These are phyloP conservation scores for Mytilinidion resinicola DNA, from an alignment of 495 filamentous ascomycete species.

Conservation along the genomic window DNA sequence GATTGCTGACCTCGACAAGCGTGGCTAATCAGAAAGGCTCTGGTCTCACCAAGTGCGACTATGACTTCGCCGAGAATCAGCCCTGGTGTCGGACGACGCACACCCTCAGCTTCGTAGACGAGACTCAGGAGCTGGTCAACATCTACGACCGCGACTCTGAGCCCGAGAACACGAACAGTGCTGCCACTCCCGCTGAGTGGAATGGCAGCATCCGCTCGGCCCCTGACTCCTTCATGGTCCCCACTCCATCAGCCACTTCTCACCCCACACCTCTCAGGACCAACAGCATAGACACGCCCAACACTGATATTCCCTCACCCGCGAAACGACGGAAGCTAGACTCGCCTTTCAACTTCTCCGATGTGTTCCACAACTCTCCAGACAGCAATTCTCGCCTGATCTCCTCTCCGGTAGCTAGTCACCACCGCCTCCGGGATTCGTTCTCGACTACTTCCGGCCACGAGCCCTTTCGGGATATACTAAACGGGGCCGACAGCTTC, in stretches of 20 bases:
- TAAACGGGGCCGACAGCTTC: neutral
- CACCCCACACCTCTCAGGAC: neutral
- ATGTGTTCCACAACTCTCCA: constrained; percentile 7
- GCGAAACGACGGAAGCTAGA: constrained; percentile 13
- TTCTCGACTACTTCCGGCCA: neutral
- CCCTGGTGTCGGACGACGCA: constrained; percentile 18
- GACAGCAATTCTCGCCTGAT: neutral
- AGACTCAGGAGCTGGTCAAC: constrained; percentile 23
- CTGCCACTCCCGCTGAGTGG: constrained; percentile 6
- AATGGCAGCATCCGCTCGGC: constrained; percentile 1
- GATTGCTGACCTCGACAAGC: neutral
- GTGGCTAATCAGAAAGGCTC: constrained; percentile 4
- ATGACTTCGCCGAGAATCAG: constrained; percentile 19
- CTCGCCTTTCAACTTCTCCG: neutral
- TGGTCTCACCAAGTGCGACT: constrained; percentile 17
- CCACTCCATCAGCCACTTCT: neutral
- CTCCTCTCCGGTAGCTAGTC: neutral
- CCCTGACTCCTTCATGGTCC: neutral
- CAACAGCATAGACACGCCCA: neutral
- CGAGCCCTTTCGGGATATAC: neutral
- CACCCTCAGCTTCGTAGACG: constrained; percentile 20
- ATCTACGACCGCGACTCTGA: constrained; percentile 20
- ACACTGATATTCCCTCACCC: constrained; percentile 1
- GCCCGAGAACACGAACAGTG: neutral
- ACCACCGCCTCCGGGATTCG: constrained; percentile 3